Evolutionary conservation across 352 stramenopile genomes (phyloP).

Genomic region (Phytophthora fragariae): DNA sequence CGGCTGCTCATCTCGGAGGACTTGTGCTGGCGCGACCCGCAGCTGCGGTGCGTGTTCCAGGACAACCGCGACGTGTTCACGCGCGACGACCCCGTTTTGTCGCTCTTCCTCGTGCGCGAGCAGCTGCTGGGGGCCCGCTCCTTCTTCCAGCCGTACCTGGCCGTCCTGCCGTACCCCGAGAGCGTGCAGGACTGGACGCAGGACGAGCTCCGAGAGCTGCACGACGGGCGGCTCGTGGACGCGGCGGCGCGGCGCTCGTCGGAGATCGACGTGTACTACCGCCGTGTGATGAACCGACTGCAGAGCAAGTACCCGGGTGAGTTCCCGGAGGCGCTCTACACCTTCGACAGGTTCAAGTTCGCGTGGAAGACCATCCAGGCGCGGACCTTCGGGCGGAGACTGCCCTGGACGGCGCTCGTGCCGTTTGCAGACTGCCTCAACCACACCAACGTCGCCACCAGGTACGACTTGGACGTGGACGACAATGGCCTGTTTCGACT

Average conservation of each 20-base stretch:
- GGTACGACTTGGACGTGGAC: conserved; percentile 85
- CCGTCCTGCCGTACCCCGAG: conserved; percentile 80
- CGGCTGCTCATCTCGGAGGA: conserved; percentile 81
- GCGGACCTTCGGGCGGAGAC: conserved; percentile 89
- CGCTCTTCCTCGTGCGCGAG: conserved; percentile 88
- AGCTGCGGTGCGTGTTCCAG: conserved; percentile 53
- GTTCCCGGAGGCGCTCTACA: conserved; percentile 66
- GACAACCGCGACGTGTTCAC: conserved; percentile 75
- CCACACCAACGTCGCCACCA: conserved; percentile 90
- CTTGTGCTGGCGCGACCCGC: conserved; percentile 59
- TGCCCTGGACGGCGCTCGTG: conserved; percentile 92
- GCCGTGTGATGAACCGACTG: conserved; percentile 55
- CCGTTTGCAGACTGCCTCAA: conserved; percentile 94
- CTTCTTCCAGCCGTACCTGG: conserved; percentile 91
- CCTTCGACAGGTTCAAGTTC: conserved; percentile 76
- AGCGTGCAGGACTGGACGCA: conserved; percentile 86
- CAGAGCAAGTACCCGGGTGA: conserved; percentile 54
- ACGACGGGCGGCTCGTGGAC: conserved; percentile 66
- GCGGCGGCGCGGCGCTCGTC: conserved; percentile 52
- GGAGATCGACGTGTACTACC: conserved; percentile 72
- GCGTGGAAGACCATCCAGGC: conserved; percentile 92
- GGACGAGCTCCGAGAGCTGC: conserved; percentile 72
- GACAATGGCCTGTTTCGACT: conserved; percentile 69
- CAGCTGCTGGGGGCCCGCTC: conserved; percentile 61
- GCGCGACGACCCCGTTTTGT: conserved; percentile 83